Evolutionary conservation across 2,329 filamentous ascomycete species (phyloP).

Genomic region (Colletotrichum euphorbiae): DNA sequence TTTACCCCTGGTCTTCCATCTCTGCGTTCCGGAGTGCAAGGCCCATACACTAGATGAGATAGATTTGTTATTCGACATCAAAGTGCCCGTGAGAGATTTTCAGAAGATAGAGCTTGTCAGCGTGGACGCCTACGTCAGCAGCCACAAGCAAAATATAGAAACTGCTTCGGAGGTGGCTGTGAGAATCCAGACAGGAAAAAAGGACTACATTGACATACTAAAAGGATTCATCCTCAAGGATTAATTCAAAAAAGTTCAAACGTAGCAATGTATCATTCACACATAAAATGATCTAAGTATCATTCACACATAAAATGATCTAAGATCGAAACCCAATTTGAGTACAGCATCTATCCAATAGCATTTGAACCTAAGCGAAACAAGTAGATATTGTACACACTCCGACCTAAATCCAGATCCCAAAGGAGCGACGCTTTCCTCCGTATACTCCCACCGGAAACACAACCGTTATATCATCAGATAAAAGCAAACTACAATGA

Average conservation of each 20-base stretch:
- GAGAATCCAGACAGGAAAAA: not conserved
- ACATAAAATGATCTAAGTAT: not conserved
- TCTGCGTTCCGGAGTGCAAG: conserved; percentile 60
- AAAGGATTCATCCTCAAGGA: not conserved
- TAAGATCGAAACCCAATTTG: not conserved
- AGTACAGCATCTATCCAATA: conserved; percentile 32
- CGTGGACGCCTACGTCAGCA: not conserved
- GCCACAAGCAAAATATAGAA: not conserved
- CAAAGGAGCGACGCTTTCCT: conserved; percentile 33
- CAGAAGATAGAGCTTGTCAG: not conserved
- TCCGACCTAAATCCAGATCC: conserved; percentile 15
- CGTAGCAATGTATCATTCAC: no score
- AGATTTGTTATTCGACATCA: conserved; percentile 54
- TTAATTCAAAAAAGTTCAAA: no score
- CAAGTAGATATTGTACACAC: conserved; percentile 25
- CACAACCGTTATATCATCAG: conserved; percentile 32
- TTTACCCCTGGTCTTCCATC: conserved; percentile 17
- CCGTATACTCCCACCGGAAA: conserved; percentile 15
- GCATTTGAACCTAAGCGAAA: conserved; percentile 17
- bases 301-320: not conserved
- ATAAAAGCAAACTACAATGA: conserved; percentile 32
- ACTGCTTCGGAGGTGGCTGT: not conserved
- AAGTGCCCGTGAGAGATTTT: conserved; percentile 12
- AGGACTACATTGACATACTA: not conserved
- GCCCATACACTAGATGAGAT: conserved; percentile 82